Evolutionary conservation across 495 filamentous ascomycete species (phyloP), one percentile per base, ranked within the genome.

Genomic region (Paragyromitra xinjiangensis): DNA sequence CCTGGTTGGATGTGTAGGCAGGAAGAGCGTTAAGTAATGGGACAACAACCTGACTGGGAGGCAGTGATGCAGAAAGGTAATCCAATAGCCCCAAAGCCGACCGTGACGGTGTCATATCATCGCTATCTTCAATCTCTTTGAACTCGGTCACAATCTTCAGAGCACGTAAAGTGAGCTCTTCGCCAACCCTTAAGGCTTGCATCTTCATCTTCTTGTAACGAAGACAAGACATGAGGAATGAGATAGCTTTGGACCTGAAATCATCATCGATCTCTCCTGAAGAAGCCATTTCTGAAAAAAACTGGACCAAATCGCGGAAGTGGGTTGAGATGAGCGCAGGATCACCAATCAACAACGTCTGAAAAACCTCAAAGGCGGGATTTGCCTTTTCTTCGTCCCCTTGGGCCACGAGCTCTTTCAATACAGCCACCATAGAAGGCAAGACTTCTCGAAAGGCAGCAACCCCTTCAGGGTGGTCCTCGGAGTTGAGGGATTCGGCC

Each of bases 281-380:
- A 71, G 90, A 87, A 53, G 93, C 89, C 56, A 99, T 85, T 65
- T 96, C 92, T 78, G 94, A 92, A 92, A 99, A 98, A 86, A 98
- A 97, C 75, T 92, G 89, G 59, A 98, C 86, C 39, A 99, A 87
- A 81, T 98, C 92, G 84, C 91, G 92, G 83, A 99, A 94, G 85
- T 97, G 94, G 45, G 88, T 86, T 72, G 90, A 92, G 34, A 98
- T 85, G 39, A 98, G 87, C n/a, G 91, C 88, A 29, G 91, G 90
- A 80, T 98, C 94, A 82, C 92, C 97, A 73, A 93, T 93, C 40
- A 99, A 87, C 72, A 98, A 89, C 42, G 93, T 97, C 85, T 99
- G 96, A 88, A 99, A 97, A 64, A 98, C 94, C 83, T 99, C 95
- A 81, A 99, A 99, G 6, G 91, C 91, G 81, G 95, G 92, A 84